Evolutionary conservation across 768 basidiomycete genomes (phyloP).

Genomic region (Neoboletus brunneissimus): DNA sequence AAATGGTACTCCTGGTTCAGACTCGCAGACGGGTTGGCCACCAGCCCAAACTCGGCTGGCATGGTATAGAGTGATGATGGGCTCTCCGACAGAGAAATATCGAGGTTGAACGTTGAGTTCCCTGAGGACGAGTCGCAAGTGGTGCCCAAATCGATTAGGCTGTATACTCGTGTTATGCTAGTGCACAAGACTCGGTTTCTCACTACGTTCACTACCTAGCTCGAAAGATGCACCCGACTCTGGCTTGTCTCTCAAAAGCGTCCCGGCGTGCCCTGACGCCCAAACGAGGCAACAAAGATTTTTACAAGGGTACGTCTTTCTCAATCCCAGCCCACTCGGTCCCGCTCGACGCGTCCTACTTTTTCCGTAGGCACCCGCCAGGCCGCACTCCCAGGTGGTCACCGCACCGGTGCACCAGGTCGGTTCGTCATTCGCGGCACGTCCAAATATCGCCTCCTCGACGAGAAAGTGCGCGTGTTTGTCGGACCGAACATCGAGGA

Average conservation of each 20-base stretch:
- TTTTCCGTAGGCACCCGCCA: conserved; percentile 68
- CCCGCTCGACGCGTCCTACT: neutral
- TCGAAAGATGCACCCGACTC: conserved; percentile 63
- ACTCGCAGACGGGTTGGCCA: too few relatives aligned
- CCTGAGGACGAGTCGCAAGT: too few relatives aligned
- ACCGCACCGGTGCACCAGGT: conserved; percentile 86
- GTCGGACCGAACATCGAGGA: conserved; percentile 74
- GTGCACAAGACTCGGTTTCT: neutral
- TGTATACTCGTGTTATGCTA: neutral
- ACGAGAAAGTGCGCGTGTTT: conserved; percentile 80
- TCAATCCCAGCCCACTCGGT: neutral
- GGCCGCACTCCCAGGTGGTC: conserved; percentile 78
- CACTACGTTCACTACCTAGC: neutral
- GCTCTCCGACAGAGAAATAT: neutral
- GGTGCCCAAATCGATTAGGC: too few relatives aligned
- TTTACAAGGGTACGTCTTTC: conserved; percentile 79
- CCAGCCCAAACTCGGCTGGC: too few relatives aligned
- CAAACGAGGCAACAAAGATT: conserved; percentile 93
- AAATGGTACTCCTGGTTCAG: neutral
- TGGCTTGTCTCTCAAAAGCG: conserved; percentile 74
- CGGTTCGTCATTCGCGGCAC: conserved; percentile 75
- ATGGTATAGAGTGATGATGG: neutral
- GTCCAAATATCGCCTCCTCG: conserved; percentile 76
- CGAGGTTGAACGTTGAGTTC: neutral
- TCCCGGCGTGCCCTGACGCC: conserved; percentile 78